phyloP scores from a whole-genome alignment of 352 stramenopile species.

The Phytophthora aleatoria region DNA sequence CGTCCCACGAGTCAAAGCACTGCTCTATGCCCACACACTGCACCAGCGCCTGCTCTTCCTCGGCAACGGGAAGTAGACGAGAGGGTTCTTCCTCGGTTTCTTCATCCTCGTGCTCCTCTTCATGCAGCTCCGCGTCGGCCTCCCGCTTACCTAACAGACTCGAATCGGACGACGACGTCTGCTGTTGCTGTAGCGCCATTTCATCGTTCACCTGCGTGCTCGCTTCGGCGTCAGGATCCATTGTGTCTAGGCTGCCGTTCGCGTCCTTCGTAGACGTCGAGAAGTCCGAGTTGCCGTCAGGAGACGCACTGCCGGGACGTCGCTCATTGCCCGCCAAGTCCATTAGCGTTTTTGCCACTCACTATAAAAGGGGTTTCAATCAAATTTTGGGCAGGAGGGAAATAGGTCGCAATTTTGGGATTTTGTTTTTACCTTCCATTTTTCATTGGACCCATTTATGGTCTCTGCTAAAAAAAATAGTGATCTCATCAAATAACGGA shows the following conservation, averaged over 20 bases:
- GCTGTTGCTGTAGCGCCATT: slow-evolving; percentile 29
- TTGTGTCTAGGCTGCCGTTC: slow-evolving; percentile 12
- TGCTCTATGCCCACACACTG: slow-evolving; percentile 76
- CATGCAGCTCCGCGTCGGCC: slow-evolving; percentile 59
- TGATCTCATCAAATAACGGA: slow-evolving; percentile 9
- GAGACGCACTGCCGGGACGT: slow-evolving; percentile 25
- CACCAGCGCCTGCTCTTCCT: slow-evolving; percentile 67
- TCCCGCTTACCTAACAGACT: slow-evolving; percentile 68
- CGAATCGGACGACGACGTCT: slow-evolving; percentile 45
- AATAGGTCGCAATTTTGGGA: slow-evolving; percentile 11
- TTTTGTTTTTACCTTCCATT: neutral
- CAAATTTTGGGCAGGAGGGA: slow-evolving; percentile 16
- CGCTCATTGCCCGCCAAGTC: slow-evolving; percentile 32
- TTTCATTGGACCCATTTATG: neutral
- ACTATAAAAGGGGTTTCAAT: slow-evolving; percentile 16
- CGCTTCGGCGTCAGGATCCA: slow-evolving; percentile 4
- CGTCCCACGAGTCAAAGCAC: slow-evolving; percentile 83
- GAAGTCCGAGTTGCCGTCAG: slow-evolving; percentile 21
- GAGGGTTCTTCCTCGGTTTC: slow-evolving; percentile 57
- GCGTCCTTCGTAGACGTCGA: slow-evolving; percentile 22
- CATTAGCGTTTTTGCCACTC: slow-evolving; percentile 26
- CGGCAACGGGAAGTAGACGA: slow-evolving; percentile 53
- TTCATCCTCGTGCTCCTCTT: slow-evolving; percentile 53
- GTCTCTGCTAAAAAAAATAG: slow-evolving; percentile 1
- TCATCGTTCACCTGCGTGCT: slow-evolving; percentile 9